Base-by-base conservation (phyloP, 805 yeast genomes). In the Yamadazyma kitorensis region DNA sequence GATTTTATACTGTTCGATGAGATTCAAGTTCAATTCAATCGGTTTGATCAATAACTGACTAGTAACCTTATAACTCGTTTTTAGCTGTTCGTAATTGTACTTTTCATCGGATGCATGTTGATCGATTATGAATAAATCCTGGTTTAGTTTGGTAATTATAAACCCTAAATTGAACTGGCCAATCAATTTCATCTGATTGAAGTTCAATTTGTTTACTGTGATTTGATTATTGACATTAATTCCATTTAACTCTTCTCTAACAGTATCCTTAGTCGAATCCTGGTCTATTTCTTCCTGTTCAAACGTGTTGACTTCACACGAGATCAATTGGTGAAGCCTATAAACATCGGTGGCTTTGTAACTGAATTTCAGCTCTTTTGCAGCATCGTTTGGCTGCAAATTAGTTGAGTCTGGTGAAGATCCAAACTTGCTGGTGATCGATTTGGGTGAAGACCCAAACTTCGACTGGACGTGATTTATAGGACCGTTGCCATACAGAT, bases 81-180 rank as follows among this genome's bases (percentile, higher is more conserved):
- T 68, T 12, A 63, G 56, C 5, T 31, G 67, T 55, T 93, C 98
- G 63, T 86, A 93, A 56, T 93, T 93, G 64, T 51, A 87, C 47
- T 89, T 93, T 51, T 93, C 99, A 61, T 93, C 98, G 45, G 95
- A 85, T 1, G 98, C 98, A 63, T 93, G 99, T 57, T 93, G 99
- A 55, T 93, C 99, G 30, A 93, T 72, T 21, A 93, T 89, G 49
- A 93, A 89, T 20, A 91, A 48, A 51, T 87, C 87, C 17, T 52
- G 54, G 16, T 59, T 56, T 32, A 79, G 67, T 2, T 76, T 72
- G 0, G 86, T 93, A 13, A 89, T 54, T n/a, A 93, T 86, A 48
- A 93, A 93, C 0, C 98, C 98, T n/a, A 84, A 60, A 55, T 93
- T 93, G 62, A 93, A 93, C 59, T 93, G 98, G 0, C 99, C 99